Base-by-base conservation (phyloP, 2,329 filamentous ascomycete genomes). In the Phyllosticta ampelicida region DNA sequence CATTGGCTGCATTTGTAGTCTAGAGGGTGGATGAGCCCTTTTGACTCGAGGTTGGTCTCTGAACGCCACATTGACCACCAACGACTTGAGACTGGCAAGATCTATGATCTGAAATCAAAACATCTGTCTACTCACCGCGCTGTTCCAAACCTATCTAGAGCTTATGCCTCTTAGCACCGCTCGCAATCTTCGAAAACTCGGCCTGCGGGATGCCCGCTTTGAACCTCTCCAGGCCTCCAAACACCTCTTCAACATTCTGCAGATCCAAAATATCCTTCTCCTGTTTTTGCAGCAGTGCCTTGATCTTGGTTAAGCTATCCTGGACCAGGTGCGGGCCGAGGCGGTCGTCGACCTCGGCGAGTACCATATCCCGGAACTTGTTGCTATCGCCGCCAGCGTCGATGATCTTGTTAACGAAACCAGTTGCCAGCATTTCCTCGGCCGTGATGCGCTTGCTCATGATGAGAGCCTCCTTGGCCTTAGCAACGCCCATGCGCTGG, bases 91-190 rank as follows among this genome's bases (percentile, higher is more conserved):
- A 26, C 23, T 26, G 4, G 23, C 4, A 26, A 26, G 3, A 26
- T 26, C 23, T 3, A 8, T 26, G 23, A 8, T 8, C 23, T 26
- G 23, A 8, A 3, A 26, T 26, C 23, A 3, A 26, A 26, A 26
- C 23, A 26, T 3, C 23, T 26, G 8, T 3, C 23, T 26, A 26
- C 23, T 26, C 23, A 26, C 23, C 23, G 23, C 23, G 8, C 8
- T 8, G 4, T 26, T 26, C 49, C 49, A 11, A 11, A 20, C 5
- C 10, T n/a, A 16, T n/a, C 62, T 77, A 96, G 71, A 97, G 75
- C 77, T 97, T 97, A 75, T 99, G 94, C 70, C 86, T 89, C 83
- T 96, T 97, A 79, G 94, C 83, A 11, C 92, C 90, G 62, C 79
- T 84, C 1, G 90, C 90, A 69, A 97, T 76, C 78, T 88, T 91